phyloP scores from a whole-genome alignment of 768 basidiomycete species.

The Dioszegia aurantiaca region DNA sequence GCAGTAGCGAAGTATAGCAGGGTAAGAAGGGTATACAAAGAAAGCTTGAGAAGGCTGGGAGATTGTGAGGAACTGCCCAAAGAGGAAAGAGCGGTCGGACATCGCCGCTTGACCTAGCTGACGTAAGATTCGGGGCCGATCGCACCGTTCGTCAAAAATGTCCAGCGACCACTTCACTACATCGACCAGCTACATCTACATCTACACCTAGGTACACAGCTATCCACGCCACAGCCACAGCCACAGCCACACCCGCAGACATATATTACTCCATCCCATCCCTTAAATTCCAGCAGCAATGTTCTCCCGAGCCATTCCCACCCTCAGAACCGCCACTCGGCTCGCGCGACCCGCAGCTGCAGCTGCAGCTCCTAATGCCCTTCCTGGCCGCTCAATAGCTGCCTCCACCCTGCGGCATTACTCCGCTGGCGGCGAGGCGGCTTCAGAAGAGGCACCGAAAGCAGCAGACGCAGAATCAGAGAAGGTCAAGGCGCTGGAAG shows the following conservation, averaged over 20 bases:
- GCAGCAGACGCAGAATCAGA: conserved; percentile 30
- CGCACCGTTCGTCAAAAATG: background rate
- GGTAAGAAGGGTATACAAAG: background rate
- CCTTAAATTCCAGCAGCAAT: background rate
- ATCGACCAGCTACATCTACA: background rate
- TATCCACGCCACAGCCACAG: background rate
- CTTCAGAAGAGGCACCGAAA: conserved; percentile 17
- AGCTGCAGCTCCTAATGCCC: background rate
- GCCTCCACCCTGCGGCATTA: background rate
- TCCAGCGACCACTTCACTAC: background rate
- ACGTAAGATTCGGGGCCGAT: background rate
- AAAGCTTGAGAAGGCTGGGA: background rate
- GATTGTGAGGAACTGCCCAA: background rate
- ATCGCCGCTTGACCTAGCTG: too few relatives aligned
- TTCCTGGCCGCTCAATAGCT: background rate
- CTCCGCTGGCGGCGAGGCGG: conserved; percentile 3
- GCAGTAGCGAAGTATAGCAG: too few relatives aligned
- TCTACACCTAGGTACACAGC: background rate
- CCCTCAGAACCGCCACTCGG: conserved; percentile 8
- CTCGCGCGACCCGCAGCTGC: conserved; percentile 3
- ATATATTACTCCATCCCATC: background rate
- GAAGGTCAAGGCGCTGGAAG: conserved; percentile 31
- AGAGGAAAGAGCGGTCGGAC: too few relatives aligned
- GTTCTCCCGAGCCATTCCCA: conserved; percentile 15
- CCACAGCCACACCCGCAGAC: background rate